Base-by-base conservation (phyloP, 2,329 filamentous ascomycete species). In the Aspergillus sp. region DNA sequence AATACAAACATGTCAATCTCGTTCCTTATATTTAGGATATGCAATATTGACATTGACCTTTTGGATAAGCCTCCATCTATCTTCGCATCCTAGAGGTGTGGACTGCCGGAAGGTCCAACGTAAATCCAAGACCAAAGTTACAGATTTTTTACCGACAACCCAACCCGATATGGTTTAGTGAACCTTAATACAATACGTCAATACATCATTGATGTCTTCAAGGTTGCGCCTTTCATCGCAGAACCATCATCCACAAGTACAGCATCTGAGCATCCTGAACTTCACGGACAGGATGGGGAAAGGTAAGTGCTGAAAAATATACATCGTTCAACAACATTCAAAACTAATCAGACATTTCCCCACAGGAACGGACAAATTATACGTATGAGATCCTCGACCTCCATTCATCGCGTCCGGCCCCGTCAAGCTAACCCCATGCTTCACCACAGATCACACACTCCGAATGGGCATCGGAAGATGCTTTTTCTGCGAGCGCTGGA, bases 391-490 rank as follows among this genome's bases (percentile, higher is more conserved):
- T 45, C 17, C 31, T 38, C 45, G 50, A 45, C 14, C 38, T 20
- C 17, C 34, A 20, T 47, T 36, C 25, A 5, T 4, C 17, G 20
- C 4, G 7, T 13, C 5, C 20, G 19, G 50, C 36, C 41, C 43
- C 20, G 50, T 54, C 60, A 40, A 64, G 34, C 58, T 53, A 52
- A 54, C 55, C 48, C 23, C 50, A 38, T 42, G 32, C 43, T 29
- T 43, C 14, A 20, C 41, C 52, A 47, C 60, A 86, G 81, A 99
- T 99, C 67, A 99, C 94, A 50, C 95, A 99, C 76, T 95, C 90
- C 38, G 94, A 99, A 80, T 99, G 94, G 94, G 87, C 91, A 6
- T 96, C 91, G 5, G 85, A 88, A 45, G 92, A 97, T 72, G 86
- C 90, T 54, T 97, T 89, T 74, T 88, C 89, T 29, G 91, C 91